Base-by-base conservation (phyloP, 768 basidiomycete species). In the Naganishia onofrii region DNA sequence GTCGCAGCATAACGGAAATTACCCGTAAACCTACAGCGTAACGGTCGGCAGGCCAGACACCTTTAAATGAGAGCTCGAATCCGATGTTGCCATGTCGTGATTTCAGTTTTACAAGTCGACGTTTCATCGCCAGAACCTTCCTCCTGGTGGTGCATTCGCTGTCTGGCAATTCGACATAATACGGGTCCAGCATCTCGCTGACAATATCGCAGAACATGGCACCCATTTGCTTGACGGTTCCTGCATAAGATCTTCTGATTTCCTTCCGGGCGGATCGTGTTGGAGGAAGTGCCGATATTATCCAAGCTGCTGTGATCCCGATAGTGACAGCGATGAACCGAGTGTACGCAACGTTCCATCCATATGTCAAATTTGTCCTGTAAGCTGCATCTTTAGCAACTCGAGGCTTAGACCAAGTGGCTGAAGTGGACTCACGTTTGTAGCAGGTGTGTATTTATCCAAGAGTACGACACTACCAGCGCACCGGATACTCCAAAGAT, bases 281-380 rank as follows among this genome's bases (percentile, higher is more conserved):
- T 88, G 82, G 82, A 87, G 87, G 10, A 86, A 91, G 73, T 87
- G 84, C n/a, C 8, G 74, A 71, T 36, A 75, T 77, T 38, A 76
- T 55, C 90, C 90, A 91, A 2, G 92, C 92, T 17, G 88, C 88
- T 5, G 85, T 81, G 21, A 93, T 90, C 0, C 92, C 92, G 10
- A 83, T 83, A 1, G 85, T 82, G 0, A 93, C 91, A 26, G 68
- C 48, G 44, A 69, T 58, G 31, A 69, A 69, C 5, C 68, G 56
- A 0, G 32, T 28, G 23, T 46, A 36, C 1, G 42, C 46, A 32
- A 63, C 60, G 23, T 46, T 63, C 74, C 76, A 81, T 0, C 80
- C 80, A 74, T 76, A 78, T 10, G 73, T 73, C 1, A 76, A 76
- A 32, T 77, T 70, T 2, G 80, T 79, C 53, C 60, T 63, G n/a